Evolutionary conservation across 2,329 filamentous ascomycete species (phyloP).

Genomic region (Chrysosporium keratinophilum): DNA sequence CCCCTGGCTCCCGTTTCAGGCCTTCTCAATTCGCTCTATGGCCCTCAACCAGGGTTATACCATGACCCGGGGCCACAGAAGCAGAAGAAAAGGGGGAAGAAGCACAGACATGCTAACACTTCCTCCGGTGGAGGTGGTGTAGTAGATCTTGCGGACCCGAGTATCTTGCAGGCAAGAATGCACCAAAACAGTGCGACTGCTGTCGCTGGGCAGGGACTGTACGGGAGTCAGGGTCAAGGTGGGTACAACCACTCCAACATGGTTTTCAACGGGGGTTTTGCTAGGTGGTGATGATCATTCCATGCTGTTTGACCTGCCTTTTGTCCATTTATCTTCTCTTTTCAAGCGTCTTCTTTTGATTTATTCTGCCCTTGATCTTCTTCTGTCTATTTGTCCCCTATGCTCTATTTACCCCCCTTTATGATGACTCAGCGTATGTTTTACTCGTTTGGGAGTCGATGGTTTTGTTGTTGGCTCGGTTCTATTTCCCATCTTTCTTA

Average conservation of each 20-base stretch:
- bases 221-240: constrained; percentile 80
- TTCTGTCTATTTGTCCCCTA: constrained; percentile 12
- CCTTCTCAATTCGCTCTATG: constrained; percentile 86
- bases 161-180: constrained; percentile 96
- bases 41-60: constrained; percentile 71
- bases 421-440: constrained; percentile 14
- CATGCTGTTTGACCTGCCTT: constrained; percentile 14
- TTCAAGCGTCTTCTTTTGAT: constrained; percentile 18
- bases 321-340: constrained; percentile 13
- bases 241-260: constrained; percentile 73
- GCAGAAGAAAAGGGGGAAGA: constrained; percentile 99
- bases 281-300: constrained; percentile 51
- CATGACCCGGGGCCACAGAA: constrained; percentile 82
- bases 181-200: constrained; percentile 73
- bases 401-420: constrained; percentile 18
- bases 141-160: constrained; percentile 99
- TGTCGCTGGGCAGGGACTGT: constrained; percentile 71
- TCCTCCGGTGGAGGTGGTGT: constrained; percentile 96
- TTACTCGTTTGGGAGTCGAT: constrained; percentile 17
- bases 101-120: constrained; percentile 99
- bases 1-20: constrained; percentile 85
- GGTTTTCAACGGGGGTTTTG: constrained; percentile 65
- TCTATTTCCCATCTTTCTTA: constrained; percentile 20
- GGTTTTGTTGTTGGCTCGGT: constrained; percentile 21
- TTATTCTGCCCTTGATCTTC: constrained; percentile 15